phyloP scores from a whole-genome alignment of 805 yeast species.

The Kazachstania taianensis region DNA sequence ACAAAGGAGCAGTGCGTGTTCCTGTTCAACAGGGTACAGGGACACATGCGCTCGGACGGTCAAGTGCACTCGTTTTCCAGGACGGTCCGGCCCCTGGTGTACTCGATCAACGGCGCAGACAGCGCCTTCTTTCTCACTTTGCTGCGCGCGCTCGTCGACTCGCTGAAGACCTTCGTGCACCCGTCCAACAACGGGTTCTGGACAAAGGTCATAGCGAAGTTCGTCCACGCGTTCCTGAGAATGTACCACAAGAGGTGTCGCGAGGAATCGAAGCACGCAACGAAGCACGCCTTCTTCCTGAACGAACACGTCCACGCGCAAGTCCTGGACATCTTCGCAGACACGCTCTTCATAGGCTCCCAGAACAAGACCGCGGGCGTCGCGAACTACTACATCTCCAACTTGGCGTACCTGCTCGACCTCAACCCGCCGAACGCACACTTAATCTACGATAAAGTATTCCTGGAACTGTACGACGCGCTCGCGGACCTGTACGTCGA shows the following conservation, averaged over 20 bases:
- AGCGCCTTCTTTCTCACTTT: slow-evolving; percentile 40
- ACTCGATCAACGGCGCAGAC: slow-evolving; percentile 46
- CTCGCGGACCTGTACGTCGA: slow-evolving; percentile 51
- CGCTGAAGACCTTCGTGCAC: slow-evolving; percentile 74
- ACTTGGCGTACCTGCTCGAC: slow-evolving; percentile 56
- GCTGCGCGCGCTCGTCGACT: slow-evolving; percentile 45
- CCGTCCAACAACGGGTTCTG: slow-evolving; percentile 87
- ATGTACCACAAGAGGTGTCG: slow-evolving; percentile 48
- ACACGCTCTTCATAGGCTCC: slow-evolving; percentile 51
- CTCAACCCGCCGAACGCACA: slow-evolving; percentile 40
- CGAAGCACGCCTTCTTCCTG: slow-evolving; percentile 14
- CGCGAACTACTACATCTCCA: slow-evolving; percentile 48
- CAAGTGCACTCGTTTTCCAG: slow-evolving; percentile 35
- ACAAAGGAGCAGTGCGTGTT: slow-evolving; percentile 51
- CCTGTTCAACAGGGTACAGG: slow-evolving; percentile 46
- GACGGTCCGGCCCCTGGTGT: slow-evolving; percentile 41
- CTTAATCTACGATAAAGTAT: slow-evolving; percentile 40
- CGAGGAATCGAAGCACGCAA: slow-evolving; percentile 36
- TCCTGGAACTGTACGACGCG: slow-evolving; percentile 71
- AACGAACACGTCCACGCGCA: slow-evolving; percentile 28
- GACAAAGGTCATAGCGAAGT: slow-evolving; percentile 60
- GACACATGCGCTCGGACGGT: slow-evolving; percentile 31
- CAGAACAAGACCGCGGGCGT: slow-evolving; percentile 59
- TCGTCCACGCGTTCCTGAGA: slow-evolving; percentile 49
- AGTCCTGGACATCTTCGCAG: slow-evolving; percentile 37